These are phyloP conservation scores for Drechslerella stenobrocha DNA, from an alignment of 2,329 filamentous ascomycete genomes.

Conservation along the genomic window DNA sequence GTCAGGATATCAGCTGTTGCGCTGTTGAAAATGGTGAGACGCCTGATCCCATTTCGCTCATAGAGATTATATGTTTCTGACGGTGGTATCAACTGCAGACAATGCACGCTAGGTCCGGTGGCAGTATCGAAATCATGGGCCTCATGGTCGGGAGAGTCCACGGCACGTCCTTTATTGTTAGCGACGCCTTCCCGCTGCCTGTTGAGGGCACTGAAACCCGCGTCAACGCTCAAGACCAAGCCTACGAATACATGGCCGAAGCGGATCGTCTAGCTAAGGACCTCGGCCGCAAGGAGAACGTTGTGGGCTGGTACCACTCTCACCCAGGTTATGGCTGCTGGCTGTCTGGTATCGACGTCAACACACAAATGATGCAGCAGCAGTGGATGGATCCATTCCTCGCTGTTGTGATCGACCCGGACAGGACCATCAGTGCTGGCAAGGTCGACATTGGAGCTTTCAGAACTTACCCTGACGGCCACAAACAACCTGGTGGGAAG, in stretches of 20 bases:
- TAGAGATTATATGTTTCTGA: constrained; percentile 15
- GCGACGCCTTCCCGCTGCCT: constrained; percentile 87
- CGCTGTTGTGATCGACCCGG: constrained; percentile 93
- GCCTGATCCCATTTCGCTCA: neutral
- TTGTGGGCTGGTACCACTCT: constrained; percentile 96
- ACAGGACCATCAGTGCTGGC: constrained; percentile 88
- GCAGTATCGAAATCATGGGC: constrained; percentile 92
- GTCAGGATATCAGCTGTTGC: constrained; percentile 93
- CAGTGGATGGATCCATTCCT: constrained; percentile 85
- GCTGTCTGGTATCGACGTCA: constrained; percentile 93
- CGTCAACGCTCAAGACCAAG: constrained; percentile 93
- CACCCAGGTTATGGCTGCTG: constrained; percentile 98
- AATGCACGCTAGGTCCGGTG: constrained; percentile 96
- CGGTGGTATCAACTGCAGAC: constrained; percentile 20
- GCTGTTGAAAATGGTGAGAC: constrained; percentile 85
- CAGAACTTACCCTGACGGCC: constrained; percentile 78
- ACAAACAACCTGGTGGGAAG: constrained; percentile 63
- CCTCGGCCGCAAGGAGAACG: constrained; percentile 80
- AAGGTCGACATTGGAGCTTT: constrained; percentile 98
- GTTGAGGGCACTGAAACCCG: constrained; percentile 98
- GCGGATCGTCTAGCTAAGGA: constrained; percentile 73
- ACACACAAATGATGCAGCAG: constrained; percentile 84
- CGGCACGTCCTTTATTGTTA: constrained; percentile 81
- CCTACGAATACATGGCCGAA: constrained; percentile 93
- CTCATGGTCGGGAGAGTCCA: constrained; percentile 88